Percentiles rank a stretch among this genome's conserved stretches.
These are phyloP conservation scores for Darksidea phi DNA, from an alignment of 495 filamentous ascomycete species.

Conservation along the genomic window DNA sequence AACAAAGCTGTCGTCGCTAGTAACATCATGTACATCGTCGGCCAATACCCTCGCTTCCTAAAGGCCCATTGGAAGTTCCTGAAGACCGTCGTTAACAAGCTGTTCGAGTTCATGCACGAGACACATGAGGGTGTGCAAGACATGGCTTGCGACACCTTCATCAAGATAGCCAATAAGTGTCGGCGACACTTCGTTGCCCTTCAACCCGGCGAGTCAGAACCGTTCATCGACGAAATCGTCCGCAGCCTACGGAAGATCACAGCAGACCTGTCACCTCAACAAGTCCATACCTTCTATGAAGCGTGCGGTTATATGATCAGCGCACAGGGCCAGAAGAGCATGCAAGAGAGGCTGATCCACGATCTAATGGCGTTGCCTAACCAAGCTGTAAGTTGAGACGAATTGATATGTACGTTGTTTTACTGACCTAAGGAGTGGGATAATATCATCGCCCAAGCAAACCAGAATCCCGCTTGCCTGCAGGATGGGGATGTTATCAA, in stretches of 20 bases:
- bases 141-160: constrained; percentile 99
- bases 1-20: constrained; percentile 99
- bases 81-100: constrained; percentile 99
- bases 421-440: no score
- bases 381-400: constrained; percentile 63
- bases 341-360: constrained; percentile 84
- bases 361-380: constrained; percentile 95
- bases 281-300: constrained; percentile 98
- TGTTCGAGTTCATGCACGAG: constrained; percentile 99
- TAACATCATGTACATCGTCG: constrained; percentile 99
- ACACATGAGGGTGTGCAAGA: constrained; percentile 99
- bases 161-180: constrained; percentile 99
- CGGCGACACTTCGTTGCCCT: constrained; percentile 94
- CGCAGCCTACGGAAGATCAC: constrained; percentile 93
- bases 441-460: constrained; percentile 81
- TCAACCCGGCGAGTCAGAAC: constrained; percentile 89
- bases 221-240: constrained; percentile 99
- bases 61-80: constrained; percentile 99
- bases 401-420: no score
- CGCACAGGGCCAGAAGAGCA: constrained; percentile 87
- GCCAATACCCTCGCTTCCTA: constrained; percentile 95
- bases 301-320: constrained; percentile 99
- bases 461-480: constrained; percentile 74
- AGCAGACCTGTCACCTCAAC: constrained; percentile 88
- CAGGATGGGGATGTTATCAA: constrained; percentile 95